These are phyloP conservation scores for Botrytis porri DNA, from an alignment of 2,329 filamentous ascomycete genomes.

Conservation along the genomic window DNA sequence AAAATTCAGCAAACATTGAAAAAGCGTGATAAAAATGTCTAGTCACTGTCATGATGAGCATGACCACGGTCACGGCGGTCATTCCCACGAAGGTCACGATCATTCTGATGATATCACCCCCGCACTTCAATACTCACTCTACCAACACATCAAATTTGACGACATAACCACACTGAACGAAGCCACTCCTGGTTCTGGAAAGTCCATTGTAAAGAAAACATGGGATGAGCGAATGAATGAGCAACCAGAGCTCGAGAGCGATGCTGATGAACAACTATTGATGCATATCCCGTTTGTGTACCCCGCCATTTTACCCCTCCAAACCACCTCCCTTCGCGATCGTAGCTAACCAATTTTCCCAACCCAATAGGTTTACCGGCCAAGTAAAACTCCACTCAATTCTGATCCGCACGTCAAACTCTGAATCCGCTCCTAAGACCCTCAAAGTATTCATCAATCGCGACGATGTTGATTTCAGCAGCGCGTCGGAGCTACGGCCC, in stretches of 20 bases:
- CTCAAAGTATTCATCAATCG: slow-evolving; percentile 87
- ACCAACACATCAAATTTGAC: slow-evolving; percentile 88
- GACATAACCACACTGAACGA: slow-evolving; percentile 85
- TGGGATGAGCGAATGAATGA: slow-evolving; percentile 76
- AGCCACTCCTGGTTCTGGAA: slow-evolving; percentile 62
- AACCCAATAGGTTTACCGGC: slow-evolving; percentile 70
- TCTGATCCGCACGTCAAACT: slow-evolving; percentile 74
- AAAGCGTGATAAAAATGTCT: slow-evolving; percentile 37
- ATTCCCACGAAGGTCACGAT: slow-evolving; percentile 72
- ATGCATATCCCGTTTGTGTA: slow-evolving; percentile 78
- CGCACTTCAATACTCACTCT: slow-evolving; percentile 84
- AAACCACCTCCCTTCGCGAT: not conserved
- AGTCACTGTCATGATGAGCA: slow-evolving; percentile 48
- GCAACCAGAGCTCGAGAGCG: slow-evolving; percentile 75
- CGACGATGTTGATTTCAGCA: slow-evolving; percentile 79
- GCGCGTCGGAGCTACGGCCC: slow-evolving; percentile 65
- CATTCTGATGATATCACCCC: slow-evolving; percentile 91
- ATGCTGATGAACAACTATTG: slow-evolving; percentile 89
- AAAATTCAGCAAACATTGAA: not conserved
- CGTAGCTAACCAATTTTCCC: not conserved
- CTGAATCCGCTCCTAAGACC: slow-evolving; percentile 70
- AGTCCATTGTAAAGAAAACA: slow-evolving; percentile 79
- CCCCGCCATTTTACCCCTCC: slow-evolving; percentile 22
- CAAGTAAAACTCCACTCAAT: slow-evolving; percentile 92
- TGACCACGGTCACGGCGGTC: slow-evolving; percentile 43